These are phyloP conservation scores for Haplosporangium sp. DNA, from an alignment of 371 early-diverging fungal species.

Conservation along the genomic window DNA sequence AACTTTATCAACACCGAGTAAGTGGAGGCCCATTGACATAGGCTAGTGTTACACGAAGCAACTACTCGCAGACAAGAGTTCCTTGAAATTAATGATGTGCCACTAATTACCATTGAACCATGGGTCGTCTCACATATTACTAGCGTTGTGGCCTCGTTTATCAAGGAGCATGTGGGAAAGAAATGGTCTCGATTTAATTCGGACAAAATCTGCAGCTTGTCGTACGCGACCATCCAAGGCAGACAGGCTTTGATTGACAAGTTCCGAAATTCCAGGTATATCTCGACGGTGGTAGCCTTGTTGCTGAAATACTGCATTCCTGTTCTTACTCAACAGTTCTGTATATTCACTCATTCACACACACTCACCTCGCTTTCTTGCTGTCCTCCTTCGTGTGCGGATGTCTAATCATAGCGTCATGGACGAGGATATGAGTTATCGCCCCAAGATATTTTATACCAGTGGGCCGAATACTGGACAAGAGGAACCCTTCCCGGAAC, in stretches of 20 bases:
- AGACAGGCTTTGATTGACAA: constrained; percentile 81
- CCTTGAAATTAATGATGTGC: no score
- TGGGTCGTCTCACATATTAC: neutral
- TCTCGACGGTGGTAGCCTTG: no score
- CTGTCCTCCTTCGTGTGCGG: neutral
- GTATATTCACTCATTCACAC: no score
- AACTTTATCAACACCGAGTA: constrained; percentile 79
- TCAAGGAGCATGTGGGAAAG: constrained; percentile 81
- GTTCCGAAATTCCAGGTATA: constrained; percentile 82
- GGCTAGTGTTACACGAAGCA: no score
- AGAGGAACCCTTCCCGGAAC: constrained; percentile 72
- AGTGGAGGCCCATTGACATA: neutral
- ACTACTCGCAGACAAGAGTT: no score
- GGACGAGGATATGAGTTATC: constrained; percentile 77
- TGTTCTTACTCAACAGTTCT: no score
- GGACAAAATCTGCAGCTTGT: constrained; percentile 85
- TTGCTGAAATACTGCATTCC: no score
- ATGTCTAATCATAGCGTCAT: constrained; percentile 64
- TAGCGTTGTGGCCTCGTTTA: constrained; percentile 77
- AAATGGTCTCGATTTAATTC: constrained; percentile 89
- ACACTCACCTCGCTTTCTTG: neutral
- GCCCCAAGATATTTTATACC: constrained; percentile 82
- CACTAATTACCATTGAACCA: neutral
- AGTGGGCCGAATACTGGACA: constrained; percentile 68
- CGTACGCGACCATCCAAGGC: constrained; percentile 94